Conservation (phyloP, 768 basidiomycete species). For the Boletus bicolor region DNA sequence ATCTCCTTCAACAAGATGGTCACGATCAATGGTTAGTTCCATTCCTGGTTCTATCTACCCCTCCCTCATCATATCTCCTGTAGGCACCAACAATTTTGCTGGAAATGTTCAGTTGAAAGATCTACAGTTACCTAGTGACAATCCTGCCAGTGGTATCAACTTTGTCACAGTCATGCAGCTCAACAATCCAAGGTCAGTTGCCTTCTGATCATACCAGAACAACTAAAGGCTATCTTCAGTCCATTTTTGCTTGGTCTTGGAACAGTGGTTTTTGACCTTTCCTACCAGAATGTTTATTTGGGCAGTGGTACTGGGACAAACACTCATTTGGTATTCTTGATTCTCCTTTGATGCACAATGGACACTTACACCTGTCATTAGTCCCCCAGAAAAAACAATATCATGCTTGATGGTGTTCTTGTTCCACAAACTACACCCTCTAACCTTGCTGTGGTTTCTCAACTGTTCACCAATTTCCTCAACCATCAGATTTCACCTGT, state of each 20-base stretch:
- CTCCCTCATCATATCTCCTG: not conserved
- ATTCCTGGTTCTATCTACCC: not conserved
- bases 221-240: constrained; percentile 30
- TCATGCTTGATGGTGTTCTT: constrained; percentile 57
- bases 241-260: constrained; percentile 71
- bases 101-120: constrained; percentile 53
- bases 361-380: constrained; percentile 20
- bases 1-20: constrained; percentile 62
- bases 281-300: constrained; percentile 53
- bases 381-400: constrained; percentile 53
- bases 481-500: constrained; percentile 60
- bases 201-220: not conserved
- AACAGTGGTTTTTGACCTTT: constrained; percentile 59
- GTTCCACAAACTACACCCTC: constrained; percentile 46
- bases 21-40: constrained; percentile 49
- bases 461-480: constrained; percentile 69
- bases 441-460: constrained; percentile 49
- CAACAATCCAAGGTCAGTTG: constrained; percentile 51
- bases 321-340: constrained; percentile 44
- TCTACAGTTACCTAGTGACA: constrained; percentile 63
- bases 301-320: constrained; percentile 53
- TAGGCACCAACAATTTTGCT: constrained; percentile 63
- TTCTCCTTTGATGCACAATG: not conserved
- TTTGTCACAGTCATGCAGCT: constrained; percentile 56
- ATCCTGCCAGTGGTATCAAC: constrained; percentile 64